Conservation (phyloP, 2,329 filamentous ascomycete genomes). For the Trichoderma brevicompactum region DNA sequence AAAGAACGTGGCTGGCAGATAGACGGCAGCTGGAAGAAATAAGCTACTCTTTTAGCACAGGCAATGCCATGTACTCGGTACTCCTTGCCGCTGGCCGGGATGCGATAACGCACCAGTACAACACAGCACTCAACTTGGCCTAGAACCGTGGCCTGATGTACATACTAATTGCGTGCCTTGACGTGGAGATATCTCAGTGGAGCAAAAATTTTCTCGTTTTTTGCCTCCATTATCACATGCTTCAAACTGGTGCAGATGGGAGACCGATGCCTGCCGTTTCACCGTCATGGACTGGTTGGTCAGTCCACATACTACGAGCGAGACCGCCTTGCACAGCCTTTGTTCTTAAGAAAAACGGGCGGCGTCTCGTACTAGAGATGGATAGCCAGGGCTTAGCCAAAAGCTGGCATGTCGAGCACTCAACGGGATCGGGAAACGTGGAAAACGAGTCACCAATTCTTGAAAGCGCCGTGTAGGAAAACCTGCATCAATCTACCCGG, state of each 20-base stretch:
- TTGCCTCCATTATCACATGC: slow-evolving; percentile 26
- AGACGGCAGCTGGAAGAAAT: slow-evolving; percentile 9
- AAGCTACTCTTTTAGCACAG: slow-evolving; percentile 4
- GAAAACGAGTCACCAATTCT: slow-evolving; percentile 64
- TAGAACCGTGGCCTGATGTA: slow-evolving; percentile 11
- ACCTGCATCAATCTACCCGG: slow-evolving; percentile 59
- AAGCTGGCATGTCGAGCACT: slow-evolving; percentile 58
- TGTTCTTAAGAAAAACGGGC: neutral
- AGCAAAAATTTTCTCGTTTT: slow-evolving; percentile 1
- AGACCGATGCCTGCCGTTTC: neutral
- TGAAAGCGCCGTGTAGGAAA: slow-evolving; percentile 58
- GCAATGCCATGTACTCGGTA: neutral
- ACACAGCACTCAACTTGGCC: slow-evolving; percentile 6
- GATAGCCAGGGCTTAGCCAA: neutral
- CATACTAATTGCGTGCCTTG: slow-evolving; percentile 7
- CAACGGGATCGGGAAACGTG: slow-evolving; percentile 66
- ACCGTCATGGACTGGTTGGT: neutral
- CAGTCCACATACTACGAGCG: neutral
- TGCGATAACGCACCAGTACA: slow-evolving; percentile 15
- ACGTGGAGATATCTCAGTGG: slow-evolving; percentile 24
- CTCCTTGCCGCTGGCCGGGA: neutral
- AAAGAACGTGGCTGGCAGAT: neutral
- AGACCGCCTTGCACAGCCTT: neutral
- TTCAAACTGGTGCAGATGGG: neutral
- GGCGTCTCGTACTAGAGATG: neutral